phyloP scores from a whole-genome alignment of 495 filamentous ascomycete genomes.

The Tuber magnatum region DNA sequence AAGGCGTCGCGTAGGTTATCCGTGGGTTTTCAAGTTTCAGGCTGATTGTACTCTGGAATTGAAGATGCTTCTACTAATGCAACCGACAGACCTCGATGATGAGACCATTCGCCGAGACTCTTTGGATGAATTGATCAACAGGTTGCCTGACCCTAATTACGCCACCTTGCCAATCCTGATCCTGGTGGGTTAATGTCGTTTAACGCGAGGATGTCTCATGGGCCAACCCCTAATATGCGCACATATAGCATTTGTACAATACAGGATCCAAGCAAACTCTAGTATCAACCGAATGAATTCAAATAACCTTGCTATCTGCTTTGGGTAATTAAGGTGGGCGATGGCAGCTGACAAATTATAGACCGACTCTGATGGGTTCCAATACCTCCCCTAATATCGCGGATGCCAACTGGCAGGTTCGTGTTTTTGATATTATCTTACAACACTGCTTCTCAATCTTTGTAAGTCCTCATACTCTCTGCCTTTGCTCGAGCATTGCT shows the following conservation, averaged over 20 bases:
- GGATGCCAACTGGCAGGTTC: constrained; percentile 87
- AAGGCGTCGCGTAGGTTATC: constrained; percentile 66
- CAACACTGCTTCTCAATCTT: constrained; percentile 95
- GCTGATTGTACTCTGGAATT: constrained; percentile 1
- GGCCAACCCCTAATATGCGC: neutral
- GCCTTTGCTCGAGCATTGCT: neutral
- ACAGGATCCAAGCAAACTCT: constrained; percentile 75
- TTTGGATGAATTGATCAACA: constrained; percentile 89
- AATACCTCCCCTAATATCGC: constrained; percentile 68
- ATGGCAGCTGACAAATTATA: constrained; percentile 31
- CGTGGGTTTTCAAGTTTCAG: neutral
- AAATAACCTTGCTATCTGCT: constrained; percentile 79
- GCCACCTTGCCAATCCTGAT: constrained; percentile 83
- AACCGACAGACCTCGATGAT: constrained; percentile 63
- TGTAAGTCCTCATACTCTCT: constrained; percentile 40
- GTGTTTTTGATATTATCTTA: constrained; percentile 85
- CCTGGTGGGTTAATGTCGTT: constrained; percentile 46
- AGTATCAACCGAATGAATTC: constrained; percentile 84
- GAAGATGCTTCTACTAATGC: constrained; percentile 10
- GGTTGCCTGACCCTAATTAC: constrained; percentile 89
- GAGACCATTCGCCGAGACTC: constrained; percentile 80
- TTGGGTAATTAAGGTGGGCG: constrained; percentile 41
- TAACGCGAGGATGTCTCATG: constrained; percentile 8
- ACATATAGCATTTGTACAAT: constrained; percentile 61
- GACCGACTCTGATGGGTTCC: constrained; percentile 84